Conservation (phyloP, 768 basidiomycete species). For the Pholiota molesta region DNA sequence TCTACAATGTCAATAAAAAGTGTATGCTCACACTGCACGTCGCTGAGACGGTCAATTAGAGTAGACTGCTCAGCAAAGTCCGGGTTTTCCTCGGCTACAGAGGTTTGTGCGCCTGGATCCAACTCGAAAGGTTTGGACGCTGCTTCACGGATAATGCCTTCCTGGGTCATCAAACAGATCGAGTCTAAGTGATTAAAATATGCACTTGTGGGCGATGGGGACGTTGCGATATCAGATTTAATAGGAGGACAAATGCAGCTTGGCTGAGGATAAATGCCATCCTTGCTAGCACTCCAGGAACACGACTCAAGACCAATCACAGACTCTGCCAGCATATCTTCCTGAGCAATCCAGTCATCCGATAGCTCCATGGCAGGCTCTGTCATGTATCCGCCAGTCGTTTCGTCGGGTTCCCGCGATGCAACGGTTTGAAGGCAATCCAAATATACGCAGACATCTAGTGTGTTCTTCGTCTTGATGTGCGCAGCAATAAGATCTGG, state of each 20-base stretch:
- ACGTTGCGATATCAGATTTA: not conserved
- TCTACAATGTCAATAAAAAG: not conserved
- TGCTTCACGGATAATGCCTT: conserved; percentile 26
- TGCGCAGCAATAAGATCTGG: conserved; percentile 77
- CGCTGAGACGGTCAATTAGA: not conserved
- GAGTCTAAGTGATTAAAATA: conserved; percentile 25
- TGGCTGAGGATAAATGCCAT: not conserved
- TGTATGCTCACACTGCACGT: not conserved
- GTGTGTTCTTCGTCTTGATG: conserved; percentile 64
- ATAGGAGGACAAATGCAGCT: conserved; percentile 7
- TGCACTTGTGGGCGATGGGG: not conserved
- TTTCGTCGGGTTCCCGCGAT: conserved; percentile 3
- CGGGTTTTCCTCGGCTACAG: not conserved
- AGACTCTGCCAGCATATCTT: conserved; percentile 44
- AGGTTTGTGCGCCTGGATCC: not conserved
- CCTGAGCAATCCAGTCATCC: conserved; percentile 48
- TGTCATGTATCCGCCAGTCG: conserved; percentile 15
- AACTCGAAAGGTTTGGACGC: conserved; percentile 9
- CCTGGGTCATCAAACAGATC: conserved; percentile 26
- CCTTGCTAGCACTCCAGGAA: conserved; percentile 15
- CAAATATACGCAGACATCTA: conserved; percentile 73
- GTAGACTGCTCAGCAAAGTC: not conserved
- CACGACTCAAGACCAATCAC: conserved; percentile 19
- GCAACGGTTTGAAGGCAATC: conserved; percentile 48
- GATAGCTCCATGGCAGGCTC: conserved; percentile 54